Percentiles rank a stretch among this genome's conserved stretches.
Evolutionary conservation across 83 land plant species (phyloP).

Genomic region (Picea mariana): DNA sequence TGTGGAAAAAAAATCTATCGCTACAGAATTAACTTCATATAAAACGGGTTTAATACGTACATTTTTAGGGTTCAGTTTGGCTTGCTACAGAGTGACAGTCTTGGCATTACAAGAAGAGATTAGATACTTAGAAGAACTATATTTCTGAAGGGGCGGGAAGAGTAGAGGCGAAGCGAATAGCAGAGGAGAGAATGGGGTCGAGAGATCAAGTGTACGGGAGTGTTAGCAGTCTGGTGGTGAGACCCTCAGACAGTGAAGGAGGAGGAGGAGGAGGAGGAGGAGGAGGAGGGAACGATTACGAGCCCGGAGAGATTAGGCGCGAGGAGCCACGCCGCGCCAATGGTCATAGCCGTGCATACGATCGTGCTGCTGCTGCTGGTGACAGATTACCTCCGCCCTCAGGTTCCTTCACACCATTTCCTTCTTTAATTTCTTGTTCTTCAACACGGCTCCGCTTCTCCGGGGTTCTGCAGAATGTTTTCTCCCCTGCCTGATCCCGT

Average conservation of each 20-base stretch:
- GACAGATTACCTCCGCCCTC: background rate
- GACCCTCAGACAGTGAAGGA: conserved; percentile 16
- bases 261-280: background rate
- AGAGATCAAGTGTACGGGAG: conserved; percentile 17
- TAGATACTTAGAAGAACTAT: too few species aligned
- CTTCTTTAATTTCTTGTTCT: background rate
- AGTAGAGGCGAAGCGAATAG: background rate
- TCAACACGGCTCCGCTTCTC: background rate
- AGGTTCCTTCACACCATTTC: background rate
- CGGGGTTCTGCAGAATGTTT: too few species aligned
- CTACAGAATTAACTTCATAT: too few species aligned
- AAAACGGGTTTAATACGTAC: too few species aligned
- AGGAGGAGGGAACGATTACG: background rate
- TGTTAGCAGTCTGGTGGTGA: conserved; percentile 30
- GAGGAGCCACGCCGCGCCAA: background rate
- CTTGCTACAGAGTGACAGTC: too few species aligned
- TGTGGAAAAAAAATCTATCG: too few species aligned
- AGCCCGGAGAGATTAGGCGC: conserved; percentile 7
- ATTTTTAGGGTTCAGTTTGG: too few species aligned
- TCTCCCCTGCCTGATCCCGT: background rate
- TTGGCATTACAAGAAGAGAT: too few species aligned
- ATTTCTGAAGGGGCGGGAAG: too few species aligned
- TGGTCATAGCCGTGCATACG: background rate
- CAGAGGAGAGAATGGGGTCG: background rate
- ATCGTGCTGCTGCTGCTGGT: background rate